Evolutionary conservation across 345 rosid genomes (phyloP).

Genomic region (Jatropha curcas): DNA sequence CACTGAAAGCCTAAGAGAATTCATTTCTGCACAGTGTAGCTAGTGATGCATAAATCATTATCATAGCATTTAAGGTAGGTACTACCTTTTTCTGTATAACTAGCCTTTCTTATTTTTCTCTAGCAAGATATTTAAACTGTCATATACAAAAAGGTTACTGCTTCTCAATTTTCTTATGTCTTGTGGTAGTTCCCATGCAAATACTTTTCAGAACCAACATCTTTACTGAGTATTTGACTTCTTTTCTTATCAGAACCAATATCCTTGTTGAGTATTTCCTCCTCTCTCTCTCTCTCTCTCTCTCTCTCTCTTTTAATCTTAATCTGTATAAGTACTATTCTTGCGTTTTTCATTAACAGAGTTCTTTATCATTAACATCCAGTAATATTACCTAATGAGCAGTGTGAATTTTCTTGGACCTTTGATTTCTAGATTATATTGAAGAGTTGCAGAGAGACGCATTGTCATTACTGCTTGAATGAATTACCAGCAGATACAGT

Average conservation of each 20-base stretch:
- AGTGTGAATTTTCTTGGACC: constrained; percentile 8
- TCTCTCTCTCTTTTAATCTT: neutral
- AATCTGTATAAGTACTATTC: neutral
- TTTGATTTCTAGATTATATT: constrained; percentile 49
- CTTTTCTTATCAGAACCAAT: too few relatives aligned
- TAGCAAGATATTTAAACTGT: neutral
- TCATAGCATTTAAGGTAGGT: neutral
- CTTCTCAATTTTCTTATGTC: neutral
- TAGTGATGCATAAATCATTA: neutral
- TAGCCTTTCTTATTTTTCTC: neutral
- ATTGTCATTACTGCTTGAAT: constrained; percentile 85
- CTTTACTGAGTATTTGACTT: neutral
- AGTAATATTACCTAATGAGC: neutral
- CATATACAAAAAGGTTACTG: neutral
- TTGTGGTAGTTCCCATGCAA: neutral
- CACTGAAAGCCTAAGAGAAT: too few relatives aligned
- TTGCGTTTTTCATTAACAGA: neutral
- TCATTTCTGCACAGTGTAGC: neutral
- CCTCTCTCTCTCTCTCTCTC: too few relatives aligned
- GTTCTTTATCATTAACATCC: neutral
- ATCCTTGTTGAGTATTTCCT: neutral
- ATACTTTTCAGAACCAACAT: too few relatives aligned
- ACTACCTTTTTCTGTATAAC: too few relatives aligned
- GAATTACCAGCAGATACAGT: constrained; percentile 69
- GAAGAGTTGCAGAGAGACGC: constrained; percentile 65